Conservation (phyloP, 108 stramenopile genomes). For the Aurantiochytrium sp. region DNA sequence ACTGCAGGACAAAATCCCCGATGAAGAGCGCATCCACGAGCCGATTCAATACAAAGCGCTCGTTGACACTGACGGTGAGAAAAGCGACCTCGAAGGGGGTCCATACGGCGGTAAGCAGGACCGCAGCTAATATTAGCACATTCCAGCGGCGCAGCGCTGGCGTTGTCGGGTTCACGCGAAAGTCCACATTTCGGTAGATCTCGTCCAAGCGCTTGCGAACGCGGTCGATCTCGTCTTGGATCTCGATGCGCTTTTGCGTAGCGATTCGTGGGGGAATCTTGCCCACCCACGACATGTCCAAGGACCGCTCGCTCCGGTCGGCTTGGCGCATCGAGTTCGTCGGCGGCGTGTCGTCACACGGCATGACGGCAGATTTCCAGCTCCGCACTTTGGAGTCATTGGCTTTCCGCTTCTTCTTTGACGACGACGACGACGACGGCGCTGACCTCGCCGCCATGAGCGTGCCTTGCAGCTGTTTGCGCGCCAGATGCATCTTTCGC, state of each 20-base stretch:
- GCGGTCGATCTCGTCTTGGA: neutral
- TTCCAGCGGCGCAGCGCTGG: neutral
- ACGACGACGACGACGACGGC: too few relatives aligned
- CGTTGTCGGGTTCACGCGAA: neutral
- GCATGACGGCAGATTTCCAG: too few relatives aligned
- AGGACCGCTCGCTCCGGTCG: too few relatives aligned
- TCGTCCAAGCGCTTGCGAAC: neutral
- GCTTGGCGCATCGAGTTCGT: too few relatives aligned
- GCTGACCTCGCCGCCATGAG: too few relatives aligned
- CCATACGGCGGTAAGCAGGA: neutral
- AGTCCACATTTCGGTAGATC: neutral
- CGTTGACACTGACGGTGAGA: neutral
- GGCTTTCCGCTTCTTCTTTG: too few relatives aligned
- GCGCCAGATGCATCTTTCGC: too few relatives aligned
- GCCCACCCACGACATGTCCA: neutral
- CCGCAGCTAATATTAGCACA: neutral
- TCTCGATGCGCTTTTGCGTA: neutral
- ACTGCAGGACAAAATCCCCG: neutral
- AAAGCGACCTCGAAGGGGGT: constrained; percentile 23
- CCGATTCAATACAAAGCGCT: neutral
- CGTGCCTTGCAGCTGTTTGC: too few relatives aligned
- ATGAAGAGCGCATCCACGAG: neutral
- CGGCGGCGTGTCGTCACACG: too few relatives aligned
- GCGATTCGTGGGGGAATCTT: neutral
- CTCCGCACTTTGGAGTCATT: too few relatives aligned